These are phyloP conservation scores for Metschnikowia peoriensis DNA, from an alignment of 805 yeast species.

Conservation along the genomic window DNA sequence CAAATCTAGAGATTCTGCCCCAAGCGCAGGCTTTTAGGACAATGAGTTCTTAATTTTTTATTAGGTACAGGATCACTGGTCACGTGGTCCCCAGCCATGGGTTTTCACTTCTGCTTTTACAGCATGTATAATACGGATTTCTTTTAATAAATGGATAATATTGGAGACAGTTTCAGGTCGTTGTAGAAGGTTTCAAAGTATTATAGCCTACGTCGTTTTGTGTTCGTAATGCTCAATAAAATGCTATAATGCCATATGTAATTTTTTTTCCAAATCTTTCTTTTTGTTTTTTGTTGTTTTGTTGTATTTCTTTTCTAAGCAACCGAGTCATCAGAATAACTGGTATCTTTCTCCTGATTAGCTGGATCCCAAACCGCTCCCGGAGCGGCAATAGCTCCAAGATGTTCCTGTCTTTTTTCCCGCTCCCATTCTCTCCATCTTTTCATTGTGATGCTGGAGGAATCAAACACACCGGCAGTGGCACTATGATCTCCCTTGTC, in stretches of 20 bases:
- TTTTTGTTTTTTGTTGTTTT: background rate
- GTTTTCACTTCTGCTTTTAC: background rate
- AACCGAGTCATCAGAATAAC: constrained; percentile 25
- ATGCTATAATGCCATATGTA: background rate
- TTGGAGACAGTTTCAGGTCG: background rate
- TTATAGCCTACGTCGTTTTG: background rate
- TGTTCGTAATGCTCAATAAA: background rate
- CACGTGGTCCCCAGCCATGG: background rate
- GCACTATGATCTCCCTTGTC: constrained; percentile 66
- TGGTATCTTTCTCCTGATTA: constrained; percentile 27
- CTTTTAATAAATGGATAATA: background rate
- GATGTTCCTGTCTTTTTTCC: constrained; percentile 46
- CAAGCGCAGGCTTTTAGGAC: background rate
- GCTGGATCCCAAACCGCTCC: constrained; percentile 48
- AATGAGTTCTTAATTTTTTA: background rate
- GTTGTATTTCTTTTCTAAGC: background rate
- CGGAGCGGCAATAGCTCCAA: constrained; percentile 30
- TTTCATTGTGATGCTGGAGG: constrained; percentile 86
- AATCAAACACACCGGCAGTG: constrained; percentile 81
- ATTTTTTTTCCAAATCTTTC: background rate
- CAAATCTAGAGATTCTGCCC: background rate
- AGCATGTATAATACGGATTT: background rate
- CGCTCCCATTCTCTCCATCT: constrained; percentile 93
- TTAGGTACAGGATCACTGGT: background rate
- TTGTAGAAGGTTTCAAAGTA: background rate